Percentiles rank a stretch among this genome's conserved stretches.
phyloP scores from a whole-genome alignment of 352 stramenopile genomes.

The Pythium apleroticum region DNA sequence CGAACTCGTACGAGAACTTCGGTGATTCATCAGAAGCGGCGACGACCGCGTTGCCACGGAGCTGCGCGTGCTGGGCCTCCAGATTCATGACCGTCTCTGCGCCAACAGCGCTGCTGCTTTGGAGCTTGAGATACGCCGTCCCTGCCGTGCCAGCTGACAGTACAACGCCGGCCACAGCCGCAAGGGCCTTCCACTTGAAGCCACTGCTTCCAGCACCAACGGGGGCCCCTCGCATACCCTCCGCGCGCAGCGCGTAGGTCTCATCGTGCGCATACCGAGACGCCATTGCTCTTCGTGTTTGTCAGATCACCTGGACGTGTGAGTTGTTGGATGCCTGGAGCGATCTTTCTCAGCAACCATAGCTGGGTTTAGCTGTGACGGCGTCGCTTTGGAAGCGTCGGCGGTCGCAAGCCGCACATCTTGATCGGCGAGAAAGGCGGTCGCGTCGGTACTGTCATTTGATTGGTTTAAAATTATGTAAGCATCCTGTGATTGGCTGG shows the following conservation, averaged over 20 bases:
- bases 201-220: not conserved
- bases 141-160: not conserved
- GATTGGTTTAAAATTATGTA: not conserved
- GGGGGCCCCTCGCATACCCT: not conserved
- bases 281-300: not conserved
- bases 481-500: not conserved
- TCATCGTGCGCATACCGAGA: slow-evolving; percentile 13
- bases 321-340: no score
- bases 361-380: not conserved
- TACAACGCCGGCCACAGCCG: not conserved
- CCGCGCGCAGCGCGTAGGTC: slow-evolving; percentile 11
- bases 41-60: not conserved
- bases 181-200: slow-evolving; percentile 5
- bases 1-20: not conserved
- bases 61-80: not conserved
- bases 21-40: not conserved
- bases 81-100: not conserved
- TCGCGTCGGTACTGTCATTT: not conserved
- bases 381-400: slow-evolving; percentile 8
- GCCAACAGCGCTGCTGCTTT: not conserved
- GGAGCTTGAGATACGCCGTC: slow-evolving; percentile 1
- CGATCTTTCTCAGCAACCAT: no score
- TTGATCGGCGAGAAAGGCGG: slow-evolving; percentile 2
- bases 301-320: not conserved
- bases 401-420: not conserved